A percentile compares a stretch with the other conserved stretches of the same genome.
These are phyloP conservation scores for Viola odorata DNA, from an alignment of 345 rosid species.

Conservation along the genomic window DNA sequence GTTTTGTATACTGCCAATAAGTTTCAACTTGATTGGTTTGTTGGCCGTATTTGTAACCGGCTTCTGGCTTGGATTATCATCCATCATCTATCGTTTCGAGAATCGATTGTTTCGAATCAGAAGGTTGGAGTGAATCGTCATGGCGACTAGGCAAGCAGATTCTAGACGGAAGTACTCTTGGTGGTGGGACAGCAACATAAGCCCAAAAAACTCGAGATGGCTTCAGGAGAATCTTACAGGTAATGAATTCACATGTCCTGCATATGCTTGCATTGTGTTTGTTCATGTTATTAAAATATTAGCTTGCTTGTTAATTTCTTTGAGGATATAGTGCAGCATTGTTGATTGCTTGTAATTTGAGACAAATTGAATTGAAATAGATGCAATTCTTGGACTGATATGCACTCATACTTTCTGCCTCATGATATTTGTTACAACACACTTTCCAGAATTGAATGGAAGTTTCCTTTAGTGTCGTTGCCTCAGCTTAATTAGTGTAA, in stretches of 20 bases:
- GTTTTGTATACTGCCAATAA: conserved; percentile 7
- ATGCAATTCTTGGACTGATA: not conserved
- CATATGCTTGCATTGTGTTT: too few relatives aligned
- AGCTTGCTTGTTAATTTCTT: not conserved
- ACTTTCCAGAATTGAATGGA: not conserved
- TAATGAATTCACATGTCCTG: conserved; percentile 7
- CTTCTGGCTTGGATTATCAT: not conserved
- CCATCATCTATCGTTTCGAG: not conserved
- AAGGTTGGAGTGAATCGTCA: conserved; percentile 40
- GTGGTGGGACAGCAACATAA: conserved; percentile 99
- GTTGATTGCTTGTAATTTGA: not conserved
- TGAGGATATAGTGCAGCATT: too few relatives aligned
- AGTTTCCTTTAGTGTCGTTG: too few relatives aligned
- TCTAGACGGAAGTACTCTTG: conserved; percentile 73
- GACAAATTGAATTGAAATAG: not conserved
- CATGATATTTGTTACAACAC: not conserved
- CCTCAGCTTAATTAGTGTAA: too few relatives aligned
- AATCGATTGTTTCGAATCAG: not conserved
- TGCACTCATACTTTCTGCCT: not conserved
- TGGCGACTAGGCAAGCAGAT: conserved; percentile 32
- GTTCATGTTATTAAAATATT: not conserved
- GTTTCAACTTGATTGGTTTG: conserved; percentile 7
- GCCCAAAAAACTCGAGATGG: conserved; percentile 97
- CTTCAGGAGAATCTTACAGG: conserved; percentile 95
- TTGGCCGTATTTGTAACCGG: conserved; percentile 5